A percentile compares a stretch with the other conserved stretches of the same genome.
Conservation (phyloP, 2,329 filamentous ascomycete genomes). For the Aspergillus luchuensis region DNA sequence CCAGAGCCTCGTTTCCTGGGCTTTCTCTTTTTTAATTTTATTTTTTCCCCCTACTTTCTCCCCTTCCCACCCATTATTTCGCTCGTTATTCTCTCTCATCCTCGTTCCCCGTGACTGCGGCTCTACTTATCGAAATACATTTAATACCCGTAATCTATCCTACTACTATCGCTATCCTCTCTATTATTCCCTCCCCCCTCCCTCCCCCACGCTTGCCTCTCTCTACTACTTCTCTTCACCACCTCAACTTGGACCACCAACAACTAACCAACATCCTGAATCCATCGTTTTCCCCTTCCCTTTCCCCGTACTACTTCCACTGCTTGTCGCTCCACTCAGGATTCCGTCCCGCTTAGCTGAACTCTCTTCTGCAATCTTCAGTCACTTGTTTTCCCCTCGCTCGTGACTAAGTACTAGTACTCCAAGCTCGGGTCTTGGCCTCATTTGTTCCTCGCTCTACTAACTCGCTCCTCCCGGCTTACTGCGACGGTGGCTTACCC, state of each 20-base stretch:
- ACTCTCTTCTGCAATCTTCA: background rate
- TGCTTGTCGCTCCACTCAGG: background rate
- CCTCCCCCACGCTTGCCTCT: no score
- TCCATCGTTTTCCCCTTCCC: background rate
- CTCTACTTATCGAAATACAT: background rate
- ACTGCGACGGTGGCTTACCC: background rate
- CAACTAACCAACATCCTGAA: background rate
- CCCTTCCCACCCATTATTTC: background rate
- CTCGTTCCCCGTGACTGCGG: slow-evolving; percentile 4
- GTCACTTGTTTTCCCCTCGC: background rate
- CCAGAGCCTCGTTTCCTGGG: slow-evolving; percentile 1
- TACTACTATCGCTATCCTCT: no score
- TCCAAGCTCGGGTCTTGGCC: slow-evolving; percentile 1
- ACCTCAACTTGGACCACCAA: background rate
- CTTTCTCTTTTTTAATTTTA: background rate
- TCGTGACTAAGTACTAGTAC: background rate
- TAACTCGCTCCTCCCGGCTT: background rate
- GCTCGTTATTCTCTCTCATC: background rate
- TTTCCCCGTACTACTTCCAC: background rate
- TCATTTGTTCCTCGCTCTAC: background rate
- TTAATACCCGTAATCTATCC: no score
- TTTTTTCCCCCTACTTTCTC: background rate
- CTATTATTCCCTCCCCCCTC: no score
- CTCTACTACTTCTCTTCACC: no score
- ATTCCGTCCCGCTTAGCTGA: background rate